Evolutionary conservation across 2,329 filamentous ascomycete genomes (phyloP).

Genomic region (Escovopsis sp.): DNA sequence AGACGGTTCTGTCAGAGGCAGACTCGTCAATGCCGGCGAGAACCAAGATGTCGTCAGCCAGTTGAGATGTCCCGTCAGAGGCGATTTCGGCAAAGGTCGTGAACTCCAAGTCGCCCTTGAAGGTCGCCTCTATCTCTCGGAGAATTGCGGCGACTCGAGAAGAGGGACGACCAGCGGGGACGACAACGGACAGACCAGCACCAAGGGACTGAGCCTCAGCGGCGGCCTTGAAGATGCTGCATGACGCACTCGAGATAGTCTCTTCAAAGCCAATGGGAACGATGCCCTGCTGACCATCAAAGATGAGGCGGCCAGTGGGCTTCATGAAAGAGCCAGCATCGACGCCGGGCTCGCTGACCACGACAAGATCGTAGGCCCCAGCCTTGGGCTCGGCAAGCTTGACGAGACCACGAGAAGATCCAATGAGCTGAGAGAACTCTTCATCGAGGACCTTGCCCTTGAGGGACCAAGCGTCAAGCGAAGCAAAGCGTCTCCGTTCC

Average conservation of each 20-base stretch:
- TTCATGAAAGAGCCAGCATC: slow-evolving; percentile 7
- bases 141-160: slow-evolving; percentile 6
- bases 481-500: slow-evolving; percentile 9
- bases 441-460: slow-evolving; percentile 4
- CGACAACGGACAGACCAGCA: slow-evolving; percentile 7
- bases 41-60: slow-evolving; percentile 8
- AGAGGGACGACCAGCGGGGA: slow-evolving; percentile 6
- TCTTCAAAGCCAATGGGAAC: slow-evolving; percentile 5
- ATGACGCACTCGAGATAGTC: slow-evolving; percentile 5
- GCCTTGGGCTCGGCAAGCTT: slow-evolving; percentile 6
- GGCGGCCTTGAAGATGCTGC: slow-evolving; percentile 6
- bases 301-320: slow-evolving; percentile 34
- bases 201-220: background rate
- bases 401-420: slow-evolving; percentile 5
- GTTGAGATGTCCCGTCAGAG: background rate
- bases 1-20: slow-evolving; percentile 6
- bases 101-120: slow-evolving; percentile 3
- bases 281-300: slow-evolving; percentile 7
- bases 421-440: slow-evolving; percentile 4
- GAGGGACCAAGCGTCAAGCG: slow-evolving; percentile 9
- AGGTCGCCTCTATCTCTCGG: slow-evolving; percentile 4
- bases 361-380: slow-evolving; percentile 9
- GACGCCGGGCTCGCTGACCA: slow-evolving; percentile 9
- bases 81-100: slow-evolving; percentile 8
- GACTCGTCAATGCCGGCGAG: slow-evolving; percentile 9